Evolutionary conservation across 2,329 filamentous ascomycete species (phyloP), one percentile per base, ranked within the genome.

Genomic region (Calonectria fujianensis): DNA sequence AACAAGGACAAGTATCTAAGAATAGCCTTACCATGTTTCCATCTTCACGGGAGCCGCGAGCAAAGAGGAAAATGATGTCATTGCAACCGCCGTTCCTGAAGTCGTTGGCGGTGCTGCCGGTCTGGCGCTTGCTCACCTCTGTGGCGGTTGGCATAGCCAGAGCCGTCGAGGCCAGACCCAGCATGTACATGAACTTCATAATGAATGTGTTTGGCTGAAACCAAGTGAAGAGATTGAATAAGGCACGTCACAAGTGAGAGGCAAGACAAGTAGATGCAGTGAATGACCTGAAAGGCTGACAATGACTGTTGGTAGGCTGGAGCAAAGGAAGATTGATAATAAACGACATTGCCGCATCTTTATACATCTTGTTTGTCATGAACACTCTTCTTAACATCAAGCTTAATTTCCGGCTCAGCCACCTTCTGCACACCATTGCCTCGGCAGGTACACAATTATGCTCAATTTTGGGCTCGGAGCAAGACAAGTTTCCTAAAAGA

Each of bases 71-170:
- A 35, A 69, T 57, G 20, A 69, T 57, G n/a, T 69, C 66, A 48
- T 69, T 69, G 51, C 66, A 69, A 6, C 66, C 66, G 45, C 37
- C 18, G 18, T 29, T 57, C 37, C 35, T 69, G 13, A 48, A 69
- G 4, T 69, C 66, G 35, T 69, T 69, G 37, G 66, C 66, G 11
- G 66, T 69, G 66, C 31, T 57, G 24, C 66, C 51, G 4, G 50
- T 39, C 51, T 57, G 51, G 24, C 66, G 66, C 50, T 69, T 69
- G n/a, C 29, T 57, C 29, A 35, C 29, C 4, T 57, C 7, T 3
- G 29, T 57, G 29, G 52, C 29, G 7, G 31, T 37, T 27, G 57
- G 57, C 11, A 61, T 1, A 20, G 57, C 57, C 8, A 63, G 24
- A 39, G 57, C 57, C 9, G 24, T 41, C 24, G 57, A 63, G 16